Base-by-base conservation (phyloP, 2,329 filamentous ascomycete species). In the Clonostachys rhizophaga region DNA sequence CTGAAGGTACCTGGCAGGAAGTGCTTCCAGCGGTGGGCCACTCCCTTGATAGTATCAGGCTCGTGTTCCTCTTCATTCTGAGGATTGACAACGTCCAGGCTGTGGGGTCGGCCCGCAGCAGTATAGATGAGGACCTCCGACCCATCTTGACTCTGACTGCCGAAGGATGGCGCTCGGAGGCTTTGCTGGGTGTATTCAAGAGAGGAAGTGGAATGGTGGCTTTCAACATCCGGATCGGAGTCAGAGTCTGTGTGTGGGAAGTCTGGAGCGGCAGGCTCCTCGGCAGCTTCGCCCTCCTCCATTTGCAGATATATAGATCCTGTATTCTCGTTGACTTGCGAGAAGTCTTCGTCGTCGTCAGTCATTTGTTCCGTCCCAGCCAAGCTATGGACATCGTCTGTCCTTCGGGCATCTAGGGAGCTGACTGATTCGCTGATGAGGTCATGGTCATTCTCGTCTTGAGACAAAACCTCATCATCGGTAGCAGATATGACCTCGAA, bases 401-500 rank as follows among this genome's bases (percentile, higher is more conserved):
- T 63, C 17, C 68, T 70, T 40, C 70, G 66, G 39, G 68, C 69
- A 45, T 76, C 72, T 47, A 77, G 68, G 7, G 76, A 78, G 51
- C 70, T 68, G 33, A 75, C 64, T n/a, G 75, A 78, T 55, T 71
- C 73, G 44, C 68, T 65, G 34, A 70, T 67, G 17, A 73, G 75
- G 52, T 74, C 76, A 51, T 69, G 73, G 52, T 81, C 78, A 47
- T 71, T 44, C 33, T 33, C 34, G 16, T 43, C 45, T 40, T 44
- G 48, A 30, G 36, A 42, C 42, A 40, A 39, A 3, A 24, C 16
- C 17, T 45, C 43, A 24, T 49, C 50, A 11, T 50, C 49, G 14
- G 18, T 74, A 54, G 67, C 68, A 47, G 68, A 67, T 59, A 83
- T 74, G 43, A 83, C 64, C 57, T 82, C 79, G 60, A 78, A 83